Percentiles rank a stretch among this genome's conserved stretches.
phyloP scores from a whole-genome alignment of 352 stramenopile genomes.

The Pythium myriotylum region DNA sequence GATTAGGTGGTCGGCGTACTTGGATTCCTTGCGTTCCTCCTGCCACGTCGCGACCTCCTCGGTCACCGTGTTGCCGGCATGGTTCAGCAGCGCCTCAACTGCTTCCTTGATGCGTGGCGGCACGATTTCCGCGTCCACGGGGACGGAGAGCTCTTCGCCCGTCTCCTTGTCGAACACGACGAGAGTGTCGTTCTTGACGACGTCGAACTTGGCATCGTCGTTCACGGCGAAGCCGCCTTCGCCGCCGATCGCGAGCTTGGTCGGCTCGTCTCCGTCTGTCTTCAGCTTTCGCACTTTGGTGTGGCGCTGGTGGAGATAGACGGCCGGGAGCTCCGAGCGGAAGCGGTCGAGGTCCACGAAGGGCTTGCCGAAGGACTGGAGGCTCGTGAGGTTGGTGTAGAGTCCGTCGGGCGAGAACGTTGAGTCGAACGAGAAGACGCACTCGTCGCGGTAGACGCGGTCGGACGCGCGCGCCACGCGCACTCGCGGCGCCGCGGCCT shows the following conservation, averaged over 20 bases:
- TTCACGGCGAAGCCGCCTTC: constrained; percentile 92
- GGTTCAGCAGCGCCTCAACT: constrained; percentile 63
- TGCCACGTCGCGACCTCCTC: constrained; percentile 85
- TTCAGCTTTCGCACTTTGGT: constrained; percentile 28
- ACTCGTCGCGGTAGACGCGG: constrained; percentile 97
- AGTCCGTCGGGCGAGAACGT: constrained; percentile 59
- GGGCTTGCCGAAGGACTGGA: constrained; percentile 91
- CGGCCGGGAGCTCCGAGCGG: constrained; percentile 25
- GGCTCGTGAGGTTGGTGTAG: constrained; percentile 94
- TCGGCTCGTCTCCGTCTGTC: constrained; percentile 41
- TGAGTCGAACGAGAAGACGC: constrained; percentile 97
- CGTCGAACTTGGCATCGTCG: constrained; percentile 57
- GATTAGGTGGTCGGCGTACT: constrained; percentile 75
- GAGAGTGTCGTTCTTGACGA: constrained; percentile 82
- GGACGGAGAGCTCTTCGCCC: constrained; percentile 27
- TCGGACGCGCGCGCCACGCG: constrained; percentile 57
- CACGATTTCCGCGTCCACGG: constrained; percentile 41
- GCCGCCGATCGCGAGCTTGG: constrained; percentile 96
- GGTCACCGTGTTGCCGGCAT: constrained; percentile 74
- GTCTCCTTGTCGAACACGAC: constrained; percentile 62
- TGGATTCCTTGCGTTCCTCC: constrained; percentile 75
- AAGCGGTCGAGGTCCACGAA: constrained; percentile 61
- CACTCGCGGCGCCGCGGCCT: constrained; percentile 33
- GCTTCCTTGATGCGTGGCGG: constrained; percentile 57
- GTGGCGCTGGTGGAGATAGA: constrained; percentile 85